Base-by-base conservation (phyloP, 1,139 yeast genomes). In the Sporopachydermia cereana region DNA sequence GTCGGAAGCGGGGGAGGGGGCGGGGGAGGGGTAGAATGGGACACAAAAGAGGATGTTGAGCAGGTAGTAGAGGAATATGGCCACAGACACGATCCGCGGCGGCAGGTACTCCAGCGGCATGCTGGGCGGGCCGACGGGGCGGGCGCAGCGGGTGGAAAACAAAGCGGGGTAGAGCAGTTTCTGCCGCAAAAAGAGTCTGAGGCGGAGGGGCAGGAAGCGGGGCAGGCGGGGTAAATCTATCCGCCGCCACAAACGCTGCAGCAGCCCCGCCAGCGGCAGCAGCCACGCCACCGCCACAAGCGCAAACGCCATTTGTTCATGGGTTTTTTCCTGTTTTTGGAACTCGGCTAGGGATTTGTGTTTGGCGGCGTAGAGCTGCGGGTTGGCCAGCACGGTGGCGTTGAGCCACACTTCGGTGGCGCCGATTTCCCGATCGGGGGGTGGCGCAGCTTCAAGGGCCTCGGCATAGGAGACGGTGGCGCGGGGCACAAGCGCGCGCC, bases 41-140 rank as follows among this genome's bases (percentile, higher is more conserved):
- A 63, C 58, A 23, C 59, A 43, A 24, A 69, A 56, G 24, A 69
- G 60, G 2, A 64, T 45, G 24, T 67, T 61, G 49, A 75, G 54
- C 1, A 64, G 53, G 3, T 69, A 51, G 54, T 70, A 74, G 9
- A 69, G 60, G n/a, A 58, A 47, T 14, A 77, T 55, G 42, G 71
- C 60, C 14, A 70, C 50, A 0, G 74, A 55, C 14, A 25, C 7
- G 7, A 14, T 14, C 29, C 29, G 29, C 12, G 29, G 14, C 7
- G 29, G 29, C 14, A 25, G 7, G 29, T 25, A 25, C 14, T 25
- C 29, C 7, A 25, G 7, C 29, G 7, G 12, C 29, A 25, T 14
- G 14, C 29, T 14, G 7, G 29, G 12, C 14, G 14, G 12, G 7
- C 14, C 14, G 7, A 14, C 29, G 12, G 29, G 29, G 12, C 14